Conservation (phyloP, 768 basidiomycete genomes). For the Lactifluus pinguis region DNA sequence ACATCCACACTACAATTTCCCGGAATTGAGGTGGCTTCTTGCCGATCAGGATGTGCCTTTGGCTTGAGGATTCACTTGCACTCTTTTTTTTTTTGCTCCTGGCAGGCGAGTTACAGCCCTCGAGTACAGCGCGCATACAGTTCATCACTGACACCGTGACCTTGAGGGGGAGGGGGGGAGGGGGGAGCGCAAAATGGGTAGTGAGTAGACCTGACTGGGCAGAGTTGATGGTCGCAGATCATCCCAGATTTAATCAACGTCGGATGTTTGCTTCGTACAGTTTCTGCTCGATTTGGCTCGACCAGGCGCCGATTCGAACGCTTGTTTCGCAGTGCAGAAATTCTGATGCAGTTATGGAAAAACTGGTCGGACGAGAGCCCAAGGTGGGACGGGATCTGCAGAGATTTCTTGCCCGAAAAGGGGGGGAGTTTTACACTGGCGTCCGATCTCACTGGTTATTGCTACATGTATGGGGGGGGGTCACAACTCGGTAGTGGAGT, state of each 20-base stretch:
- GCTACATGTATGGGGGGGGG: not conserved
- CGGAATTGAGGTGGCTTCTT: conserved; percentile 6
- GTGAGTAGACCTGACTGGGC: not conserved
- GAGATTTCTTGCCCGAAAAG: conserved; percentile 1
- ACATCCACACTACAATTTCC: conserved; percentile 7
- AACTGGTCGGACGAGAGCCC: not conserved
- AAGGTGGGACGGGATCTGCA: conserved; percentile 12
- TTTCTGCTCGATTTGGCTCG: conserved; percentile 9
- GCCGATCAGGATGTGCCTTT: conserved; percentile 15
- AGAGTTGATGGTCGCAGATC: conserved; percentile 4
- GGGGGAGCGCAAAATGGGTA: not conserved
- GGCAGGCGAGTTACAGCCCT: not conserved
- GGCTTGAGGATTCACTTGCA: not conserved
- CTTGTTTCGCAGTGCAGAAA: not conserved
- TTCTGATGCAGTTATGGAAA: conserved; percentile 4
- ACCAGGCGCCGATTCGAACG: conserved; percentile 3
- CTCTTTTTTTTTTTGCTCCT: not conserved
- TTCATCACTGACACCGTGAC: not conserved
- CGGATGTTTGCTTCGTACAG: conserved; percentile 3
- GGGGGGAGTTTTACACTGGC: not conserved
- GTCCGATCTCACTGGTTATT: not conserved
- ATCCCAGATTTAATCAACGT: conserved; percentile 14
- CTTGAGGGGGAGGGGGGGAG: not conserved
- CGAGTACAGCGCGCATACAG: not conserved
- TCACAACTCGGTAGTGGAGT: conserved; percentile 1